phyloP scores from a whole-genome alignment of 176 grass and related monocot species.

The Carex parvula region DNA sequence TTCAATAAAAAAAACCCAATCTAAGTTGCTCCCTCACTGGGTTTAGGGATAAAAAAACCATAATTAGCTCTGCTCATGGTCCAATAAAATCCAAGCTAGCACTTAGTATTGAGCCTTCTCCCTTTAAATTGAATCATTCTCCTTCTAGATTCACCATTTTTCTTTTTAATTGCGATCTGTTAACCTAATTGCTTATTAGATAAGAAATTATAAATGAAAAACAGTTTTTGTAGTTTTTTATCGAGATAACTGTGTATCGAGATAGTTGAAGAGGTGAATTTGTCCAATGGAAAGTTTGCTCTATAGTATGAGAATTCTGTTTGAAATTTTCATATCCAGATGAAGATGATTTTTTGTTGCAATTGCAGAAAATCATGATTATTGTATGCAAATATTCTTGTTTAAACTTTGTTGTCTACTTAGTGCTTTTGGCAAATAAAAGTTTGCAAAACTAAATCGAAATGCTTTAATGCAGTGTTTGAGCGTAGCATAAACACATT shows the following conservation, averaged over 20 bases:
- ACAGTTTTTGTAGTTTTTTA: not conserved
- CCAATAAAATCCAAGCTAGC: not conserved
- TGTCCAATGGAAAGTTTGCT: not conserved
- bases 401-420: not conserved
- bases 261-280: not conserved
- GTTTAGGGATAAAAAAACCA: not conserved
- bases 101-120: not conserved
- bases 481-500: constrained; percentile 83
- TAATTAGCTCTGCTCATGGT: not conserved
- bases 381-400: not conserved
- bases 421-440: constrained; percentile 1
- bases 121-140: not conserved
- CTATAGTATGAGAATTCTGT: not conserved
- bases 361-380: not conserved
- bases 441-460: not conserved
- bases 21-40: not conserved
- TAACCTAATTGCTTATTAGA: too few species aligned
- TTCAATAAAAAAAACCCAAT: not conserved
- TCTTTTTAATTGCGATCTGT: not conserved
- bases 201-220: not conserved
- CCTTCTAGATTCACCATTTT: not conserved
- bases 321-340: not conserved
- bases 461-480: constrained; percentile 52
- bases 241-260: not conserved
- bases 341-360: not conserved